A percentile compares a stretch with the other conserved stretches of the same genome.
phyloP scores from a whole-genome alignment of 768 basidiomycete genomes.

The Rhodotorula taiwanensis region DNA sequence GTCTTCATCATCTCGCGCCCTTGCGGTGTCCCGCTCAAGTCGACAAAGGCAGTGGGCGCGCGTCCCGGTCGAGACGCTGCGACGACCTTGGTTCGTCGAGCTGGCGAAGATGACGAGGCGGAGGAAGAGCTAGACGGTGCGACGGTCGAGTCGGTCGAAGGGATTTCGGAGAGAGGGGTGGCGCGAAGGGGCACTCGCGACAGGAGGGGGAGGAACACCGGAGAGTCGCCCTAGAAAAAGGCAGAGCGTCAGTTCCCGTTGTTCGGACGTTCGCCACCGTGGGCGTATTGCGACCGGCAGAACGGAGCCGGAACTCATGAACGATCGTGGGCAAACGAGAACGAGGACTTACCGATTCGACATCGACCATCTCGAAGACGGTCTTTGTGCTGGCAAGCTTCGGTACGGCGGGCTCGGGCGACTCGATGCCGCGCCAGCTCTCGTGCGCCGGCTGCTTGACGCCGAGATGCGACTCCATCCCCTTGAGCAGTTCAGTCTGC shows the following conservation, averaged over 20 bases:
- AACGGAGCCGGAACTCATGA: not conserved
- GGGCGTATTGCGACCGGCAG: too few species aligned
- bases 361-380: constrained; percentile 36
- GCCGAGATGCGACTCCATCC: constrained; percentile 74
- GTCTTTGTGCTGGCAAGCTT: constrained; percentile 22
- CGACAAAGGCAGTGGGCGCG: constrained; percentile 21
- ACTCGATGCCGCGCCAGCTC: constrained; percentile 27
- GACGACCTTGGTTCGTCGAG: not conserved
- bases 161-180: not conserved
- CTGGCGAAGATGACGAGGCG: not conserved
- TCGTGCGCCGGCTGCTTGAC: constrained; percentile 43
- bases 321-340: not conserved
- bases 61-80: constrained; percentile 31
- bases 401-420: constrained; percentile 13
- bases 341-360: constrained; percentile 27
- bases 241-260: too few species aligned
- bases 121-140: not conserved
- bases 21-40: constrained; percentile 18
- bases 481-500: constrained; percentile 69
- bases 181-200: constrained; percentile 10
- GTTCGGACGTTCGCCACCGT: too few species aligned
- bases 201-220: constrained; percentile 34
- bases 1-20: constrained; percentile 9
- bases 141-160: not conserved
- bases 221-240: constrained; percentile 23